These are phyloP conservation scores for Sophora flavescens DNA, from an alignment of 306 rosid genomes.

Conservation along the genomic window DNA sequence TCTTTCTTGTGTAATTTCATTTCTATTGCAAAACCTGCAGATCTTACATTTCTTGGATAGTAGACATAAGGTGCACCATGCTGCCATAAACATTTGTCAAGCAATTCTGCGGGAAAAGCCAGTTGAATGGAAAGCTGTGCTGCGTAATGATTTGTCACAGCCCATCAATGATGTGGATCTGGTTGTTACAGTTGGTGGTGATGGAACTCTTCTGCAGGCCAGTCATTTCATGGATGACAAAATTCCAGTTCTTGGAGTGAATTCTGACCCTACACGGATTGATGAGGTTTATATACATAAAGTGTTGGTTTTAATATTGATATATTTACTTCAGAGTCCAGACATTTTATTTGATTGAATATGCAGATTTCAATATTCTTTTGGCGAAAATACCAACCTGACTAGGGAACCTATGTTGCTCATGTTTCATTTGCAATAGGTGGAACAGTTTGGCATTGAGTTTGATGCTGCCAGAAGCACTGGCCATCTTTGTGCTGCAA, in stretches of 20 bases:
- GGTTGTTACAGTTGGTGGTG: slow-evolving; percentile 90
- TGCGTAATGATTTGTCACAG: slow-evolving; percentile 57
- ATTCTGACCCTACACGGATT: slow-evolving; percentile 84
- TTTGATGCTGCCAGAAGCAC: slow-evolving; percentile 92
- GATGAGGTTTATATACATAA: slow-evolving; percentile 67
- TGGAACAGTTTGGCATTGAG: slow-evolving; percentile 61
- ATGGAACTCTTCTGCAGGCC: slow-evolving; percentile 90
- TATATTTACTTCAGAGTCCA: slow-evolving; percentile 24
- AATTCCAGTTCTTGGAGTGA: slow-evolving; percentile 90
- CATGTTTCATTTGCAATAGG: slow-evolving; percentile 57
- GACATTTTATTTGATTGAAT: slow-evolving; percentile 20
- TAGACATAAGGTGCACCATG: slow-evolving; percentile 73
- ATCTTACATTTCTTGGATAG: slow-evolving; percentile 64
- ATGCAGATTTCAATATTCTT: slow-evolving; percentile 7
- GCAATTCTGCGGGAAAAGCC: slow-evolving; percentile 68
- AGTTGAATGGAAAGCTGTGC: slow-evolving; percentile 75
- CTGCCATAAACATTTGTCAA: slow-evolving; percentile 77
- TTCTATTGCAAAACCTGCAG: slow-evolving; percentile 54
- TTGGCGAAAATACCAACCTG: background rate
- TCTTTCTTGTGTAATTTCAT: slow-evolving; percentile 18
- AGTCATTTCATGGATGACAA: slow-evolving; percentile 84
- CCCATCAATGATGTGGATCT: slow-evolving; percentile 80
- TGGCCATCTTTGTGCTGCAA: slow-evolving; percentile 85
- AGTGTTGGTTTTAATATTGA: slow-evolving; percentile 25
- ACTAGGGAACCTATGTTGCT: slow-evolving; percentile 27